These are phyloP conservation scores for Paramyrothecium sp. DNA, from an alignment of 2,329 filamentous ascomycete species.

Conservation along the genomic window DNA sequence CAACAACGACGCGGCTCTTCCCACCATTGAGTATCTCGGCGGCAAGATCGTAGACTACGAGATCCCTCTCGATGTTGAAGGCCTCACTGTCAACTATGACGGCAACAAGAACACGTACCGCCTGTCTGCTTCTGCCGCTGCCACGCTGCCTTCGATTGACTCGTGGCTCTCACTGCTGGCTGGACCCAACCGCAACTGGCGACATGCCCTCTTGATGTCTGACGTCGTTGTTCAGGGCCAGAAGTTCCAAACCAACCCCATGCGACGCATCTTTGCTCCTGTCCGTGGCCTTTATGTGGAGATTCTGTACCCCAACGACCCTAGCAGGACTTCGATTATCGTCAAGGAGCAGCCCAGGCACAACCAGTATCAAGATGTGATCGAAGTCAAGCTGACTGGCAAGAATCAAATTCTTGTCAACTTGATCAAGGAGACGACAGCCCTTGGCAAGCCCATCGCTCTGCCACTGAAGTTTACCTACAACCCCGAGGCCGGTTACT, in stretches of 20 bases:
- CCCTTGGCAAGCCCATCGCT: slow-evolving; percentile 76
- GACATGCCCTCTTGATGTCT: slow-evolving; percentile 88
- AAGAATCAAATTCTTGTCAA: slow-evolving; percentile 82
- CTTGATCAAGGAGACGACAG: slow-evolving; percentile 91
- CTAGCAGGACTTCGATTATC: slow-evolving; percentile 77
- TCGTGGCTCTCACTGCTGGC: slow-evolving; percentile 88
- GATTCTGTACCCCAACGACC: slow-evolving; percentile 77
- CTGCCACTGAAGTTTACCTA: slow-evolving; percentile 88
- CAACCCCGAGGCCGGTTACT: slow-evolving; percentile 92
- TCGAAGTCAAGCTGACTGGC: slow-evolving; percentile 75
- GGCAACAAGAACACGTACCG: slow-evolving; percentile 78
- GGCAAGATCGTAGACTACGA: slow-evolving; percentile 75
- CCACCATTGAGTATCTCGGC: slow-evolving; percentile 91
- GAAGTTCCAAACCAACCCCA: slow-evolving; percentile 95
- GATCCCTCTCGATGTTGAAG: slow-evolving; percentile 76
- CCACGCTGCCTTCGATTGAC: slow-evolving; percentile 73
- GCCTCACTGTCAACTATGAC: slow-evolving; percentile 80
- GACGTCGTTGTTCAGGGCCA: slow-evolving; percentile 94
- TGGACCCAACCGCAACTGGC: slow-evolving; percentile 84
- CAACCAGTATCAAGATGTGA: slow-evolving; percentile 83
- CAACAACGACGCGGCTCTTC: slow-evolving; percentile 71
- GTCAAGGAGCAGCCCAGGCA: slow-evolving; percentile 85
- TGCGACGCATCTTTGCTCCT: slow-evolving; percentile 87
- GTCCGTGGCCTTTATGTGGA: slow-evolving; percentile 86
- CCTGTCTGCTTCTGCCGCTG: slow-evolving; percentile 71